Percentiles rank a stretch among this genome's conserved stretches.
phyloP scores from a whole-genome alignment of 495 filamentous ascomycete genomes.

The Aspergillus bertholletiae region DNA sequence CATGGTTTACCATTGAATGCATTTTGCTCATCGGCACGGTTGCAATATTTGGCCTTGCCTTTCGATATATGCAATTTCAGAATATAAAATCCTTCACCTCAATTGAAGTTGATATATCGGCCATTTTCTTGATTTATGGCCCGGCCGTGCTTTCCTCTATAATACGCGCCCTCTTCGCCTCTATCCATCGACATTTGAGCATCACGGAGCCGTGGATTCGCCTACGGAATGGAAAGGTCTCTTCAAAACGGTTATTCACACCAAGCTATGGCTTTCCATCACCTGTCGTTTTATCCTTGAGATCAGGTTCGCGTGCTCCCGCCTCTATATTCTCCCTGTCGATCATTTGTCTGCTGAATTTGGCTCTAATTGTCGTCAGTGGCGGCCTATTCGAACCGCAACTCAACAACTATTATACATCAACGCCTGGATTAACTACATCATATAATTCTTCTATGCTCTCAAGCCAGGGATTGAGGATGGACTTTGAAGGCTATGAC shows the following conservation, averaged over 20 bases:
- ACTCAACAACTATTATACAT: conserved; percentile 1
- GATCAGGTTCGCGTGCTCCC: neutral
- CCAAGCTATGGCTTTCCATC: conserved; percentile 17
- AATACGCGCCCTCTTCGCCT: conserved; percentile 19
- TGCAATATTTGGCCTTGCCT: conserved; percentile 10
- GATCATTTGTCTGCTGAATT: conserved; percentile 9
- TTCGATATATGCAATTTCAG: conserved; percentile 10
- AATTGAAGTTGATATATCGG: conserved; percentile 3
- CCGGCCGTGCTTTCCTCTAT: conserved; percentile 23
- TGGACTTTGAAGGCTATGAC: too few species aligned
- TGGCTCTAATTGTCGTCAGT: conserved; percentile 15
- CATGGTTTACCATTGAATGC: conserved; percentile 20
- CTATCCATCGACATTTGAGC: conserved; percentile 20
- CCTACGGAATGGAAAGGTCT: conserved; percentile 12
- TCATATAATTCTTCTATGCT: conserved; percentile 13
- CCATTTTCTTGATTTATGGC: conserved; percentile 16
- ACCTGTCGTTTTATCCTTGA: conserved; percentile 5
- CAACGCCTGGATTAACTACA: neutral
- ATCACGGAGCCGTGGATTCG: conserved; percentile 22
- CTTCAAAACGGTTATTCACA: conserved; percentile 4
- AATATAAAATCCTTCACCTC: conserved; percentile 7
- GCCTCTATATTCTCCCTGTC: conserved; percentile 9
- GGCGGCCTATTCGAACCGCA: conserved; percentile 23
- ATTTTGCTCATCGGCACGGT: conserved; percentile 12
- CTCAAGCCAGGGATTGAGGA: too few species aligned